These are phyloP conservation scores for Arthroderma uncinatum DNA, from an alignment of 2,329 filamentous ascomycete genomes.

Conservation along the genomic window DNA sequence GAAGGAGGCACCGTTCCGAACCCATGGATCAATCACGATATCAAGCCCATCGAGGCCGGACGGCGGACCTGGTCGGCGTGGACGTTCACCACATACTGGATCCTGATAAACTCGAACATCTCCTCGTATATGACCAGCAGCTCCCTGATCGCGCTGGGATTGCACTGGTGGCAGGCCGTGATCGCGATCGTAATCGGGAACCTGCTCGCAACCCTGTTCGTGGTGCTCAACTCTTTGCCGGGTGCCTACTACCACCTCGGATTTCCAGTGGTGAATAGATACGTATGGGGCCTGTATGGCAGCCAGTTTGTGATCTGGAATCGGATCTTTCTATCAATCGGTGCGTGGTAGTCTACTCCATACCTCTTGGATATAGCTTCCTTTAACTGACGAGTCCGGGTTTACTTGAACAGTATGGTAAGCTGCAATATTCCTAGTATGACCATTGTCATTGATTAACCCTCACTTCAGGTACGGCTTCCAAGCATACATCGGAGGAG, in stretches of 20 bases:
- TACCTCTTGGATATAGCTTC: not conserved
- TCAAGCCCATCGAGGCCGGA: constrained; percentile 37
- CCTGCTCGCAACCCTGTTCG: constrained; percentile 30
- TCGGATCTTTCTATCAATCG: constrained; percentile 32
- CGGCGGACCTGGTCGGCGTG: constrained; percentile 36
- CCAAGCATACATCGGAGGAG: constrained; percentile 30
- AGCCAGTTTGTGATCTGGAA: constrained; percentile 31
- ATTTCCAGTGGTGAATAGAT: constrained; percentile 35
- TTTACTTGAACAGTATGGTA: not conserved
- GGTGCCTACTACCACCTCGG: constrained; percentile 37
- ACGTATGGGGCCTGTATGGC: constrained; percentile 36
- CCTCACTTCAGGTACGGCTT: constrained; percentile 34
- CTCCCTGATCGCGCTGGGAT: constrained; percentile 26
- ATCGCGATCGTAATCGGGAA: constrained; percentile 25
- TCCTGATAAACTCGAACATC: constrained; percentile 38
- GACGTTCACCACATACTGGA: constrained; percentile 39
- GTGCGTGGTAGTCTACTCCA: not conserved
- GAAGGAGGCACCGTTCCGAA: constrained; percentile 18
- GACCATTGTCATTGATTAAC: too few species aligned
- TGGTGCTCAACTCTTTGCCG: constrained; percentile 28
- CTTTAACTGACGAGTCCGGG: not conserved
- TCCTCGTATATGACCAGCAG: constrained; percentile 26
- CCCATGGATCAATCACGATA: constrained; percentile 39
- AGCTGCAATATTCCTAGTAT: not conserved
- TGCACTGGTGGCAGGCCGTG: constrained; percentile 26